These are phyloP conservation scores for Physcomitrium patens DNA, from an alignment of 225 moss, liverwort and hornwort species.

Conservation along the genomic window DNA sequence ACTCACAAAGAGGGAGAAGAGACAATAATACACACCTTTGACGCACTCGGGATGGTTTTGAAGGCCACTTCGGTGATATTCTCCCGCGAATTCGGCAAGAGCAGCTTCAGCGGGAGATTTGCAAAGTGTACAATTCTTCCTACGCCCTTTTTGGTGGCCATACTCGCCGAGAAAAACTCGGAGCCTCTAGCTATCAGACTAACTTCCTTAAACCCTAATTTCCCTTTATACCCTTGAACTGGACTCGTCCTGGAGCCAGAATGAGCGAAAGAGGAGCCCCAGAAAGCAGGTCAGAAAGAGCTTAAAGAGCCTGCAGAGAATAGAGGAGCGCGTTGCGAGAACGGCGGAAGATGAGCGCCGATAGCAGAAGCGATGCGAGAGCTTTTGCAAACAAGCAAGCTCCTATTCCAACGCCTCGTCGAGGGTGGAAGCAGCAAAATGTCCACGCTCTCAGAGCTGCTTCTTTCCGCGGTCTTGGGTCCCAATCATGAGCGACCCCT, in stretches of 20 bases:
- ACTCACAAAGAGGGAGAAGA: background rate
- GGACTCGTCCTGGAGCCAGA: background rate
- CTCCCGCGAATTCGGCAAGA: constrained; percentile 75
- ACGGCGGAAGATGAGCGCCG: background rate
- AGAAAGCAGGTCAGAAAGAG: background rate
- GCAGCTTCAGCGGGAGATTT: constrained; percentile 82
- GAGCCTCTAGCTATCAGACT: background rate
- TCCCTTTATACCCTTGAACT: background rate
- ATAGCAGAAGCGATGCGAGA: background rate
- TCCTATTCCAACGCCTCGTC: background rate
- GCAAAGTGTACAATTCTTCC: constrained; percentile 88
- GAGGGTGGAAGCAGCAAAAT: background rate
- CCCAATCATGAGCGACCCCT: too few species aligned
- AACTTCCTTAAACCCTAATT: constrained; percentile 9
- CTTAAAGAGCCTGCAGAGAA: background rate
- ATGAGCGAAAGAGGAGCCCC: background rate
- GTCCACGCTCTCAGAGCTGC: too few species aligned
- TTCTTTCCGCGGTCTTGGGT: too few species aligned
- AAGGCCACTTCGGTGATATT: constrained; percentile 95
- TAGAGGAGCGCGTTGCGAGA: background rate
- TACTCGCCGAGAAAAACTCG: constrained; percentile 12
- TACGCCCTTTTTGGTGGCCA: constrained; percentile 68
- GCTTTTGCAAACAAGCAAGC: background rate
- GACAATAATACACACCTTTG: constrained; percentile 62
- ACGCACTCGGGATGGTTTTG: constrained; percentile 95